Base-by-base conservation (phyloP, 805 yeast genomes). In the Starmerella sirachaensis region DNA sequence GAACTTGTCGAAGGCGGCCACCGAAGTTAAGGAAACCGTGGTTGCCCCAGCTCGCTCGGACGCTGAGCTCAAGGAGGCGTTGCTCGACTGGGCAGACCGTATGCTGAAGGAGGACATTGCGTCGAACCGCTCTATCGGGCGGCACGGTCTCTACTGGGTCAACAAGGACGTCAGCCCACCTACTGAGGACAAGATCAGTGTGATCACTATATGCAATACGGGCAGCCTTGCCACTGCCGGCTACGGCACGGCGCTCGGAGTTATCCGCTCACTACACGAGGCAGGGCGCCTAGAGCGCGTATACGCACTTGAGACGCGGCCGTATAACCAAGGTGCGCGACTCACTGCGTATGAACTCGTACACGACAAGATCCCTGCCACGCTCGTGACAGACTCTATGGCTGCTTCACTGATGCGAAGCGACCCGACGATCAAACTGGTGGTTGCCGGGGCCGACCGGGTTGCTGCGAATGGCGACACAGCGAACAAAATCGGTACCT, bases 201-300 rank as follows among this genome's bases (percentile, higher is more conserved):
- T 84, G 3, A 61, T 91, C 55, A 88, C 97, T 1, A 82, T 91
- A 40, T 88, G 98, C 60, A 88, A 88, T 60, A 88, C 98, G 1
- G 98, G 98, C 0, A 83, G 96, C 0, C 65, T 88, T 42, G 98
- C 98, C 1, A 88, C 98, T 1, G 83, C 97, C 4, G 97, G 97
- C 2, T 88, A 85, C 56, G 98, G 98, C 21, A 88, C 98, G 5
- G 97, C 97, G 0, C 66, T 88, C 21, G 97, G 98, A 11, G 82
- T 91, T 18, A 74, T 88, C 27, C 72, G 97, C 48, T 74, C 94
- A 0, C 64, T 81, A 44, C 70, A 58, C 37, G 46, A 58, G 1
- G 49, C 62, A 0, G 70, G 74, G 30, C 67, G 65, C 53, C 60
- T 88, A 46, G 66, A 71, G 8, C 84, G 75, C 34, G 91, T 78